Evolutionary conservation across 1,139 yeast genomes (phyloP), one percentile per base, ranked within the genome.

Genomic region (Sporopachydermia cereana): DNA sequence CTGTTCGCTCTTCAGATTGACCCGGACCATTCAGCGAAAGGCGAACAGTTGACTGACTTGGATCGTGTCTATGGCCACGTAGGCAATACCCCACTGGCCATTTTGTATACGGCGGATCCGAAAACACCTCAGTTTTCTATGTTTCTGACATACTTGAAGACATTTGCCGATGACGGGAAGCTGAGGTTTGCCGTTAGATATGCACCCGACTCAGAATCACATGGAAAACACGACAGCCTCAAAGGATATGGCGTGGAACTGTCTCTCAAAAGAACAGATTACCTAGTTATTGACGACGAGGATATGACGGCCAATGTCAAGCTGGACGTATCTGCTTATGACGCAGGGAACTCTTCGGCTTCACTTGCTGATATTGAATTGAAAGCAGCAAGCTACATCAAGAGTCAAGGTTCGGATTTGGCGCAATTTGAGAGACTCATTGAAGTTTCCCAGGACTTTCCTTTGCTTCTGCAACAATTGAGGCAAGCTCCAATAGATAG

Each of bases 161-260:
- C 74, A 42, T 77, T 82, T 47, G 83, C 95, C 0, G 57, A 63
- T 5, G 59, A 66, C 1, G 93, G 85, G 0, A 84, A 84, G 54
- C 59, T 88, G 27, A 70, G 85, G 47, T 82, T 84, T 58, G 72
- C 80, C 2, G 76, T 95, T 82, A 71, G 96, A 52, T 81, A 85
- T 53, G 68, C 76, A 4, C 76, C 78, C 0, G 45, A 60, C 2
- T 31, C 45, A 2, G 42, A 41, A n/a, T 24, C 30, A 2, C 12
- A 22, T n/a, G 43, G 44, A 1, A 46, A 42, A 21, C 24, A 41
- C 5, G 77, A 75, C 41, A 43, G 54, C 0, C 57, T 84, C 27
- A 56, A 74, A 7, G 94, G 93, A 0, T 85, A 76, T 58, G 93
- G 88, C 1, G 79, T 73, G 3, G 80, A 73, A 41, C 57, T 82